Evolutionary conservation across 139 green algal species (phyloP).

Genomic region (Desmodesmus armatus): DNA sequence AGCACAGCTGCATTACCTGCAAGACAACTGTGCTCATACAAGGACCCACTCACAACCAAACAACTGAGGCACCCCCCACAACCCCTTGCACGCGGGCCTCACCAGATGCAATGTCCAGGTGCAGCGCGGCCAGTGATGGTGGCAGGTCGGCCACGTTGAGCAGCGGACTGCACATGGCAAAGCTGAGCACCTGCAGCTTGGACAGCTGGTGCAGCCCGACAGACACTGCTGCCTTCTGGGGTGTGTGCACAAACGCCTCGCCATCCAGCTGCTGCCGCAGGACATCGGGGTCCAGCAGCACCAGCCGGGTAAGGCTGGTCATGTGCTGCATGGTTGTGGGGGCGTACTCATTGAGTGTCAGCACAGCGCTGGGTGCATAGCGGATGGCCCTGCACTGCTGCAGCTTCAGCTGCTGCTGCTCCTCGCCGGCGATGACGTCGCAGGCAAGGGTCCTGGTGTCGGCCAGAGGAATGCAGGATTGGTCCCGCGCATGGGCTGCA

Average conservation of each 20-base stretch:
- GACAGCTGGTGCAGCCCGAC: constrained; percentile 15
- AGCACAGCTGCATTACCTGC: no score
- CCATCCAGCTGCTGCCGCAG: background rate
- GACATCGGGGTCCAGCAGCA: constrained; percentile 34
- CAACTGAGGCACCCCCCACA: no score
- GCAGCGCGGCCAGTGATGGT: constrained; percentile 15
- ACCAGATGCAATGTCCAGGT: constrained; percentile 37
- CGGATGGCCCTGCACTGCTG: constrained; percentile 21
- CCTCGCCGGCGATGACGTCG: background rate
- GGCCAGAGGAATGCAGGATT: background rate
- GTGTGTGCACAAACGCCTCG: background rate
- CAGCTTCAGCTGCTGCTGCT: constrained; percentile 27
- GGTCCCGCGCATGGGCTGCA: background rate
- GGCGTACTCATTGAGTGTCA: background rate
- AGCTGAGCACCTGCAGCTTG: constrained; percentile 10
- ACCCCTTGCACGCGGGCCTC: no score
- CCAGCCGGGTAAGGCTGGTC: background rate
- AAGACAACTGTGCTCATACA: no score
- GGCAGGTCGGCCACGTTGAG: constrained; percentile 15
- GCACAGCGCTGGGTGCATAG: background rate
- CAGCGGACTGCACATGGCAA: constrained; percentile 3
- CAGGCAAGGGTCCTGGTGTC: background rate
- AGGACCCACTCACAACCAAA: no score
- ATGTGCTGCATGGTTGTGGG: background rate
- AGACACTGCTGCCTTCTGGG: background rate